A percentile compares a stretch with the other conserved stretches of the same genome.
phyloP scores from a whole-genome alignment of 768 basidiomycete genomes.

The Filobasidium wieringae region DNA sequence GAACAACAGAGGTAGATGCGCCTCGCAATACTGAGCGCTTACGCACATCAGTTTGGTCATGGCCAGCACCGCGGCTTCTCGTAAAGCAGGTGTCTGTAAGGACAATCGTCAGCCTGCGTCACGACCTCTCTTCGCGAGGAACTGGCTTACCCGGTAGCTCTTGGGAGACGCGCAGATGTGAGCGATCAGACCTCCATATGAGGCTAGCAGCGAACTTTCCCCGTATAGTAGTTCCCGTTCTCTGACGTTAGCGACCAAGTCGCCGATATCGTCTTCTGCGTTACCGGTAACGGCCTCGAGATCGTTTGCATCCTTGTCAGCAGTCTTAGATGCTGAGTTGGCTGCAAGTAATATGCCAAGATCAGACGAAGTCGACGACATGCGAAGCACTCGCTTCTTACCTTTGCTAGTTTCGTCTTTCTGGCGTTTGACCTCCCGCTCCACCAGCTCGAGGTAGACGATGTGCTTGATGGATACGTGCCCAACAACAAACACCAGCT shows the following conservation, averaged over 20 bases:
- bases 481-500: constrained; percentile 88
- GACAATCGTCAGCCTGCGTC: not conserved
- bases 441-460: constrained; percentile 86
- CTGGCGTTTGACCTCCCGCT: constrained; percentile 89
- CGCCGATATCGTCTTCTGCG: constrained; percentile 96
- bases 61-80: constrained; percentile 73
- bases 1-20: constrained; percentile 76
- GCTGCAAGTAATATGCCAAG: constrained; percentile 42
- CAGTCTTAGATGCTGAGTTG: constrained; percentile 44
- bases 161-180: constrained; percentile 77
- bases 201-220: constrained; percentile 60
- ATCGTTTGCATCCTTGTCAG: constrained; percentile 59
- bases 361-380: not conserved
- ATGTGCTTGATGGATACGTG: constrained; percentile 97
- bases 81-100: constrained; percentile 65
- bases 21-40: constrained; percentile 84
- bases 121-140: not conserved
- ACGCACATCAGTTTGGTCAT: constrained; percentile 96
- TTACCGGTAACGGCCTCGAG: constrained; percentile 95
- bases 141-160: constrained; percentile 62
- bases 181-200: constrained; percentile 82
- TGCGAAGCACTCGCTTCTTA: constrained; percentile 41
- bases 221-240: constrained; percentile 84
- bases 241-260: constrained; percentile 67
- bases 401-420: constrained; percentile 79